Evolutionary conservation across 257 asterid genomes (phyloP).

Genomic region (Jasminum sambac): DNA sequence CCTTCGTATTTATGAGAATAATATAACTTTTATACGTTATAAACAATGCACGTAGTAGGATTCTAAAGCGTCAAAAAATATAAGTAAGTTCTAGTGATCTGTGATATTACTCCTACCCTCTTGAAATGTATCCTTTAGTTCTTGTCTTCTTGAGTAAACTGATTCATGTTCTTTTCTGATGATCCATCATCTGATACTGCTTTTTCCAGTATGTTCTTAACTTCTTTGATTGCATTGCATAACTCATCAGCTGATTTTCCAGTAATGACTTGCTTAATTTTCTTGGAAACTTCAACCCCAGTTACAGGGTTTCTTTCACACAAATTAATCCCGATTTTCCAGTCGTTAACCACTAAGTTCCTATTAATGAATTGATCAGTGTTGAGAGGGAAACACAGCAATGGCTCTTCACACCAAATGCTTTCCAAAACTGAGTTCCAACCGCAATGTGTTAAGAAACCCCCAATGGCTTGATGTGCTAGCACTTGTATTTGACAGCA

Average conservation of each 20-base stretch:
- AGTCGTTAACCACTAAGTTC: conserved; percentile 43
- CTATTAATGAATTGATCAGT: conserved; percentile 54
- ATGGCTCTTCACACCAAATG: conserved; percentile 43
- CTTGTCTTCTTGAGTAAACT: conserved; percentile 30
- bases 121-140: conserved; percentile 24
- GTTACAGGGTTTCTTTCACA: conserved; percentile 29
- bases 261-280: conserved; percentile 33
- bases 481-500: conserved; percentile 43
- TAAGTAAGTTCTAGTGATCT: background rate
- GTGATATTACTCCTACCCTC: background rate
- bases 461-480: conserved; percentile 35
- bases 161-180: conserved; percentile 34
- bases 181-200: conserved; percentile 39
- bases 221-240: conserved; percentile 27
- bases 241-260: conserved; percentile 26
- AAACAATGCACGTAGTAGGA: background rate
- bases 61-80: background rate
- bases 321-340: conserved; percentile 47
- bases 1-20: background rate
- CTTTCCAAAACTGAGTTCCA: conserved; percentile 50
- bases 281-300: conserved; percentile 27
- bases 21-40: too few relatives aligned
- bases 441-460: conserved; percentile 50
- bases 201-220: conserved; percentile 29
- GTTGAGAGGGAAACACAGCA: conserved; percentile 47